Evolutionary conservation across 2,329 filamentous ascomycete genomes (phyloP), one percentile per base, ranked within the genome.

Genomic region (Bisporella sp.): DNA sequence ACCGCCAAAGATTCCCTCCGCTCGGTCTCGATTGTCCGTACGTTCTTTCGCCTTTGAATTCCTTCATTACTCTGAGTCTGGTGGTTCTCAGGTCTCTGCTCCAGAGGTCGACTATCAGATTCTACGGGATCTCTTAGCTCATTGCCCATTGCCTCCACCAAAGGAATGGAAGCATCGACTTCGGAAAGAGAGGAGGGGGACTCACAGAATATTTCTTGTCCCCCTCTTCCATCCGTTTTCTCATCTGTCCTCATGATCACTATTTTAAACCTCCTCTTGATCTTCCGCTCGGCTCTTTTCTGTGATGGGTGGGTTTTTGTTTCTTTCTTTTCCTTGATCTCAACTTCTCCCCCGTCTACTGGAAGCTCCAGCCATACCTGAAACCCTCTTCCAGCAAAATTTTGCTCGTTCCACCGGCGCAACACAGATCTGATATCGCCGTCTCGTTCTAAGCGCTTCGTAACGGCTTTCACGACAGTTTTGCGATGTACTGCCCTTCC

Each of bases 341-440:
- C 11, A 8, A 37, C 9, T 21, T 56, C 56, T n/a, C 52, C 53
- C 2, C 47, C 50, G 4, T 53, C 37, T n/a, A 31, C 32, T 3
- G 61, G 61, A 7, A 58, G 40, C 41, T 60, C 57, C 2, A 63
- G 42, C 61, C 61, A 63, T 5, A 54, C 54, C 21, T 59, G 54
- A n/a, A 62, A 57, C 1, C 59, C 57, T 31, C 51, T 55, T 3
- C 47, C 35, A 21, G 21, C 12, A 21, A 59, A 62, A 4, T 31
- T 31, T 3, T 48, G 45, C 9, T 55, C 50, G 43, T 63, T 63
- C 56, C 57, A 62, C 30, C 41, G 47, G 12, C 48, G 45, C 1
- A 63, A 46, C 5, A 57, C 49, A 5, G 43, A 39, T 41, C 56
- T 47, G 5, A 63, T 40, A 1, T 53, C 53, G 1, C 59, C 61